Percentiles rank a stretch among this genome's conserved stretches.
These are phyloP conservation scores for Colletotrichum higginsianum DNA, from an alignment of 2,329 filamentous ascomycete genomes.

Conservation along the genomic window DNA sequence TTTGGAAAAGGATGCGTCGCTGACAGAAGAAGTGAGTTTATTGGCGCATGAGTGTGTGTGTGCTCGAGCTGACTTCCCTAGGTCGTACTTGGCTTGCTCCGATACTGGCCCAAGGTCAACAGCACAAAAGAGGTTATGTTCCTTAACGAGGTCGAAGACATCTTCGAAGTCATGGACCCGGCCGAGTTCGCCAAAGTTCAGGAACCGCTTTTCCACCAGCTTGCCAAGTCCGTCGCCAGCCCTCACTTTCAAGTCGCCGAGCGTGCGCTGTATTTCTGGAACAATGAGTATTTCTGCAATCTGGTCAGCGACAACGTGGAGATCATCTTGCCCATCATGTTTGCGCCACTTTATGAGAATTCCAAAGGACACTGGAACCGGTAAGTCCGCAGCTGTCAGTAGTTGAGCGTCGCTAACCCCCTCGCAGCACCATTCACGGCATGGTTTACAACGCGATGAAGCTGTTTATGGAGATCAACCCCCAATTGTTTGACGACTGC, in stretches of 20 bases:
- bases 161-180: conserved; percentile 99
- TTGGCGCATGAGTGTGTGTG: conserved; percentile 35
- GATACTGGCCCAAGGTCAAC: conserved; percentile 99
- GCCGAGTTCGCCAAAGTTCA: conserved; percentile 99
- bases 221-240: conserved; percentile 97
- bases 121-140: conserved; percentile 99
- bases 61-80: conserved; percentile 52
- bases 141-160: conserved; percentile 98
- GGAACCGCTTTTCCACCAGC: conserved; percentile 95
- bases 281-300: conserved; percentile 99
- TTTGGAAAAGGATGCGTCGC: conserved; percentile 94
- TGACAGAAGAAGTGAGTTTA: conserved; percentile 89
- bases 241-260: conserved; percentile 99
- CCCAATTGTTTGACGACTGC: conserved; percentile 97
- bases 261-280: conserved; percentile 98
- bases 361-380: conserved; percentile 99
- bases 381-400: conserved; percentile 64
- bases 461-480: conserved; percentile 99
- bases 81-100: conserved; percentile 93
- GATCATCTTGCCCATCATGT: conserved; percentile 99
- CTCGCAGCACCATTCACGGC: conserved; percentile 90
- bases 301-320: conserved; percentile 99
- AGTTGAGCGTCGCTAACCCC: conserved; percentile 49
- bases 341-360: conserved; percentile 97
- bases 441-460: conserved; percentile 99